phyloP scores from a whole-genome alignment of 257 asterid species.

The Paraleonurus japonicus region DNA sequence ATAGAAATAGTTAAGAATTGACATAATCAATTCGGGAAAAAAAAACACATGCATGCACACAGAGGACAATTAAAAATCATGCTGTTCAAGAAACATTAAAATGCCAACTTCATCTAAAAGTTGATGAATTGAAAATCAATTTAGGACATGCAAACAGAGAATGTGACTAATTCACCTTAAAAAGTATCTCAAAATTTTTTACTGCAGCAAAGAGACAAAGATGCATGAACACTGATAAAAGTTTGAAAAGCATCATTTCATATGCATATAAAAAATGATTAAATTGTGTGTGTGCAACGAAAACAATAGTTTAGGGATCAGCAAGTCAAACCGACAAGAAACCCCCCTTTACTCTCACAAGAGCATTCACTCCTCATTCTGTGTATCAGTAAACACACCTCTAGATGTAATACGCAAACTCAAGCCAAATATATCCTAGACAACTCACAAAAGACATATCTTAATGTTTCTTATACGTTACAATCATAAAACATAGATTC shows the following conservation, averaged over 20 bases:
- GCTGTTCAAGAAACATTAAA: not conserved
- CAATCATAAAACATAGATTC: not conserved
- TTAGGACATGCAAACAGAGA: not conserved
- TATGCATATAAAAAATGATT: not conserved
- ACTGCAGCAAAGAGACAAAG: not conserved
- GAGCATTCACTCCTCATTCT: not conserved
- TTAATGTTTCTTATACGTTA: not conserved
- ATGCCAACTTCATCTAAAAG: constrained; percentile 2
- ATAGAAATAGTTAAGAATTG: not conserved
- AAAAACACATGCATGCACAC: not conserved
- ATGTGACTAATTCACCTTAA: not conserved
- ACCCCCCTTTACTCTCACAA: not conserved
- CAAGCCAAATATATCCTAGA: not conserved
- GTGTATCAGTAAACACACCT: not conserved
- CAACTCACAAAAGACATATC: not conserved
- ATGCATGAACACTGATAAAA: not conserved
- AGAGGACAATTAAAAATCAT: not conserved
- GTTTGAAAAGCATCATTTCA: not conserved
- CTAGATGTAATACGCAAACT: not conserved
- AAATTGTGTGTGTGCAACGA: not conserved
- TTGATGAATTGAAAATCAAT: not conserved
- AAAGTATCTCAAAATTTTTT: not conserved
- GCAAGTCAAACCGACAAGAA: not conserved
- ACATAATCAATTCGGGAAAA: not conserved
- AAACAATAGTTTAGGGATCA: not conserved